Evolutionary conservation across 495 filamentous ascomycete genomes (phyloP).

Genomic region (Xylaria curta): DNA sequence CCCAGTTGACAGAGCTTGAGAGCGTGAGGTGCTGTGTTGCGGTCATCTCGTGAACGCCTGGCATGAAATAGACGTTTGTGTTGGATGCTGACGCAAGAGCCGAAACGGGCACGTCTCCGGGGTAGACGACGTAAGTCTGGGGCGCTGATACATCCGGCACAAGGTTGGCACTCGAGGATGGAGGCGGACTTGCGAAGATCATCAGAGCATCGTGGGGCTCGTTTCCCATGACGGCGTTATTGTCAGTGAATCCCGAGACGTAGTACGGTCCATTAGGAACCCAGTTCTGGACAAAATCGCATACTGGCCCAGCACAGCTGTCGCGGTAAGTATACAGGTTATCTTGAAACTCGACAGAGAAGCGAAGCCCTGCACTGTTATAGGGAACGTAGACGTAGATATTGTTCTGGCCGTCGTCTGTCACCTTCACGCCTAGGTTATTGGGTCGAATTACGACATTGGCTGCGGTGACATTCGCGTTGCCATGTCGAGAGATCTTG

Average conservation of each 20-base stretch:
- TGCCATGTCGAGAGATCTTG: constrained; percentile 32
- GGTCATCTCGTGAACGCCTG: not conserved
- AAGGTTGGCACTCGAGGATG: not conserved
- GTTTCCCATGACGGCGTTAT: not conserved
- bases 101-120: constrained; percentile 3
- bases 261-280: not conserved
- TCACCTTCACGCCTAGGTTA: not conserved
- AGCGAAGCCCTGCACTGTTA: not conserved
- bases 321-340: constrained; percentile 3
- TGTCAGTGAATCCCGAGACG: not conserved
- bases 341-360: constrained; percentile 10
- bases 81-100: not conserved
- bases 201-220: not conserved
- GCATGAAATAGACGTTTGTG: constrained; percentile 1
- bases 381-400: not conserved
- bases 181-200: constrained; percentile 14
- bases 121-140: not conserved
- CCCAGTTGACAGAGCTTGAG: not conserved
- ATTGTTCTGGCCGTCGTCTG: not conserved
- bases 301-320: not conserved
- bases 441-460: constrained; percentile 32
- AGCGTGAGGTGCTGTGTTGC: not conserved
- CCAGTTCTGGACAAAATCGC: constrained; percentile 8
- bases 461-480: not conserved
- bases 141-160: not conserved